These are phyloP conservation scores for Asparagopsis taxiformis DNA, from an alignment of 31 red algal species.

Conservation along the genomic window DNA sequence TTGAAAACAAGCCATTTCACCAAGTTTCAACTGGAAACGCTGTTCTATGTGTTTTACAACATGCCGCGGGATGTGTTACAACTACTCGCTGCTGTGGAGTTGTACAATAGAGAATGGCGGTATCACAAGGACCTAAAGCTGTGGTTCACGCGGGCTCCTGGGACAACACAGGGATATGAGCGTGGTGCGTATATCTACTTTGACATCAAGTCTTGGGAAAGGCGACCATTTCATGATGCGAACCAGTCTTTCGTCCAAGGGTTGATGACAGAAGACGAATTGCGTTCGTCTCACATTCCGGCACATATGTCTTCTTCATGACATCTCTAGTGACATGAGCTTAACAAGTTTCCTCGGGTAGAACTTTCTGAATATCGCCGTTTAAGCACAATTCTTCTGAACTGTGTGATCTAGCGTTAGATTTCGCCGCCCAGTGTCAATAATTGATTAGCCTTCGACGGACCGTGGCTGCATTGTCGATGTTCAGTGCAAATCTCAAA, in stretches of 20 bases:
- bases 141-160: constrained; percentile 85
- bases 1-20: constrained; percentile 85
- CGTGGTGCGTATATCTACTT: constrained; percentile 87
- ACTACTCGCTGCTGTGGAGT: constrained; percentile 84
- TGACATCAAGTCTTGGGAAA: constrained; percentile 90
- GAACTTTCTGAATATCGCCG: too few relatives aligned
- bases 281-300: constrained; percentile 26
- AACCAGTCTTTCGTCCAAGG: constrained; percentile 83
- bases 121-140: constrained; percentile 95
- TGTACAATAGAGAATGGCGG: constrained; percentile 93
- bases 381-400: too few relatives aligned
- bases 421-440: too few relatives aligned
- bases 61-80: constrained; percentile 93
- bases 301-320: too few relatives aligned
- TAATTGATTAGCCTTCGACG: too few relatives aligned
- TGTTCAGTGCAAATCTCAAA: too few relatives aligned
- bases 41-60: constrained; percentile 97
- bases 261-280: constrained; percentile 84
- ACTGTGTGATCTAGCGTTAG: too few relatives aligned
- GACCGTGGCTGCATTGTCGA: too few relatives aligned
- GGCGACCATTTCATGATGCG: constrained; percentile 86
- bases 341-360: too few relatives aligned
- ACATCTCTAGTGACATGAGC: too few relatives aligned
- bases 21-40: constrained; percentile 92
- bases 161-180: constrained; percentile 36